phyloP scores from a whole-genome alignment of 371 early-diverging fungal species.

The Cokeromyces recurvatus region DNA sequence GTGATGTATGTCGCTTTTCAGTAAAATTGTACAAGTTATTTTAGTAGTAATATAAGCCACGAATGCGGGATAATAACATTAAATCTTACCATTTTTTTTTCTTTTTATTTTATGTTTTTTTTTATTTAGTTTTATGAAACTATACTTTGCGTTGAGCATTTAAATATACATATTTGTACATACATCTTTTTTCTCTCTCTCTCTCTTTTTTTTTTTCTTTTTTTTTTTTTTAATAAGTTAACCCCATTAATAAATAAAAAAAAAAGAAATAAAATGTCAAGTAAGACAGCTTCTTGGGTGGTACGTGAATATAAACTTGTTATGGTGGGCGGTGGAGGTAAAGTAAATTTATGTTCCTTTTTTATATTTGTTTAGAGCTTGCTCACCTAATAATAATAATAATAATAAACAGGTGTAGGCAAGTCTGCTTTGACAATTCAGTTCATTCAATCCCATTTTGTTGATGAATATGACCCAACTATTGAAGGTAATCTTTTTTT shows the following conservation, averaged over 20 bases:
- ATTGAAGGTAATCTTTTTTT: conserved; percentile 86
- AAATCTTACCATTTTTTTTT: too few species aligned
- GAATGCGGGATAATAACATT: too few species aligned
- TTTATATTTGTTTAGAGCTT: background rate
- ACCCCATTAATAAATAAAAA: too few species aligned
- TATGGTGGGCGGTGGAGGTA: conserved; percentile 86
- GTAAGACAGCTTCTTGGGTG: conserved; percentile 18
- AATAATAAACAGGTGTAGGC: conserved; percentile 62
- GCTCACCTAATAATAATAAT: too few species aligned
- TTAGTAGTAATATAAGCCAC: too few species aligned
- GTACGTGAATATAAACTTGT: conserved; percentile 75
- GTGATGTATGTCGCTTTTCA: too few species aligned
- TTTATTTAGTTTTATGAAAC: too few species aligned
- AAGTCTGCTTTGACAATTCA: conserved; percentile 91
- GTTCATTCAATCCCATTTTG: conserved; percentile 88
- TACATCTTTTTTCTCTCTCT: background rate
- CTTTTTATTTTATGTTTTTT: too few species aligned
- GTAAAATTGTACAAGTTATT: too few species aligned
- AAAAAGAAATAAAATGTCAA: too few species aligned
- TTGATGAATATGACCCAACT: conserved; percentile 93
- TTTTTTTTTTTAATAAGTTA: background rate
- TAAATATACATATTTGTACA: too few species aligned
- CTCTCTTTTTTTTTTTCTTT: background rate
- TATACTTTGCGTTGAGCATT: too few species aligned
- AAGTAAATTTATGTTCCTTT: background rate